phyloP scores from a whole-genome alignment of 106 monocot genomes.

The Apostasia ramifera region DNA sequence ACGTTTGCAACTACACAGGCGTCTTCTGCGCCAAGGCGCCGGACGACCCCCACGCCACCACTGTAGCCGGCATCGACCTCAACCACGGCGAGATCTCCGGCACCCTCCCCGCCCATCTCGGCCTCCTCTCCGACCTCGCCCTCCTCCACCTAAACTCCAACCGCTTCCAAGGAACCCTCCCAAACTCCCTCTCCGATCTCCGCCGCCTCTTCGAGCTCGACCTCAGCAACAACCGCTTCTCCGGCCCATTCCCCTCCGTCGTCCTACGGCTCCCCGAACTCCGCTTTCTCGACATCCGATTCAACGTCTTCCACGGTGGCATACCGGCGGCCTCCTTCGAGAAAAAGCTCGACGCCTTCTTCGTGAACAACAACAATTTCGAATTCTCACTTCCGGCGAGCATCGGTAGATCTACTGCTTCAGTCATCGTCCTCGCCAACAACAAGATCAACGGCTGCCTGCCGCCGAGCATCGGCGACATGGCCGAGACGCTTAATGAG shows the following conservation, averaged over 20 bases:
- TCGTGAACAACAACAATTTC: constrained; percentile 34
- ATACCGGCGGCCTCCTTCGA: background rate
- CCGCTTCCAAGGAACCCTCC: constrained; percentile 24
- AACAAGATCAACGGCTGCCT: constrained; percentile 32
- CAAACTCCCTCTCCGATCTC: constrained; percentile 16
- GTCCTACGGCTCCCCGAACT: constrained; percentile 25
- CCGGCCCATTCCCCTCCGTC: constrained; percentile 29
- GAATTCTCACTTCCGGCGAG: constrained; percentile 15
- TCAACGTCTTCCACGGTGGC: constrained; percentile 22
- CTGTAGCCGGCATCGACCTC: constrained; percentile 46
- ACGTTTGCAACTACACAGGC: constrained; percentile 52
- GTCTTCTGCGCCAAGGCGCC: constrained; percentile 43
- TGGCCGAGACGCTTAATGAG: constrained; percentile 22
- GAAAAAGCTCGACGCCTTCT: constrained; percentile 21
- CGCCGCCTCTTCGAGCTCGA: constrained; percentile 38
- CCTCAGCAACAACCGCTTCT: constrained; percentile 35
- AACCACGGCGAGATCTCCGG: constrained; percentile 44
- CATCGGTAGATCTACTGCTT: constrained; percentile 26
- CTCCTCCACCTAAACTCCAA: constrained; percentile 61
- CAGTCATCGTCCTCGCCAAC: constrained; percentile 37
- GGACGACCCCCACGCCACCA: constrained; percentile 24
- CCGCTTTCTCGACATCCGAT: constrained; percentile 29
- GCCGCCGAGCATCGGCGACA: constrained; percentile 27
- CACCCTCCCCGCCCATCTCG: constrained; percentile 28
- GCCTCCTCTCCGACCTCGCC: constrained; percentile 34